Conservation (phyloP, 495 filamentous ascomycete species). For the Terfezia claveryi region DNA sequence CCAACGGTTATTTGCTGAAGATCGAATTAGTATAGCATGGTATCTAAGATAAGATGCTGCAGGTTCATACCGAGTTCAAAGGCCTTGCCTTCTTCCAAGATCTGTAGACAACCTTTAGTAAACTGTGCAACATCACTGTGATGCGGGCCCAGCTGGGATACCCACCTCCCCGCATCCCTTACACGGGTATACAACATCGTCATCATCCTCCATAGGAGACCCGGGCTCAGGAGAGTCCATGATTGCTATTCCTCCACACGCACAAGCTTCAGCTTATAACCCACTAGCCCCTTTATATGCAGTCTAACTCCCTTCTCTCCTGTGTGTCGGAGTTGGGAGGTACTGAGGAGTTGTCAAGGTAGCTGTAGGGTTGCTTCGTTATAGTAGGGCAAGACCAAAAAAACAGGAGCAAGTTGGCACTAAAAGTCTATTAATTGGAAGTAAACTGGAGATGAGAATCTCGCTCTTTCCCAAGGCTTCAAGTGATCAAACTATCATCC, state of each 20-base stretch:
- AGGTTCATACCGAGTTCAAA: constrained; percentile 66
- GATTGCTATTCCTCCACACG: constrained; percentile 4
- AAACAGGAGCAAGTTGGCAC: too few species aligned
- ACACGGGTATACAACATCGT: constrained; percentile 74
- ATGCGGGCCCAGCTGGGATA: constrained; percentile 1
- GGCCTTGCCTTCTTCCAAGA: constrained; percentile 93
- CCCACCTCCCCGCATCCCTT: constrained; percentile 93
- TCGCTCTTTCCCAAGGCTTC: too few species aligned
- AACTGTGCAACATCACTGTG: constrained; percentile 5
- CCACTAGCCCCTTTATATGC: too few species aligned
- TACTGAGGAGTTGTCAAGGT: too few species aligned
- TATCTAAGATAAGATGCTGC: neutral
- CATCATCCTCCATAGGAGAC: constrained; percentile 53
- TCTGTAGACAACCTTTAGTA: constrained; percentile 28
- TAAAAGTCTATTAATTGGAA: too few species aligned
- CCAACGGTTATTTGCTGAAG: constrained; percentile 84
- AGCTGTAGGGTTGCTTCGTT: too few species aligned
- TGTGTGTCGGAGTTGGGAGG: too few species aligned
- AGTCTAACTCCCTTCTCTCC: too few species aligned
- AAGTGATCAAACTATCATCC: too few species aligned
- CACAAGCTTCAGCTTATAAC: too few species aligned
- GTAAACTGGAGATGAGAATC: too few species aligned
- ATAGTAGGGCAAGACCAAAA: too few species aligned
- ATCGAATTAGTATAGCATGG: neutral
- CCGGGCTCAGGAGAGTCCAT: constrained; percentile 48